Evolutionary conservation across 805 yeast species (phyloP), one percentile per base, ranked within the genome.

Genomic region (Yueomyces sp.): DNA sequence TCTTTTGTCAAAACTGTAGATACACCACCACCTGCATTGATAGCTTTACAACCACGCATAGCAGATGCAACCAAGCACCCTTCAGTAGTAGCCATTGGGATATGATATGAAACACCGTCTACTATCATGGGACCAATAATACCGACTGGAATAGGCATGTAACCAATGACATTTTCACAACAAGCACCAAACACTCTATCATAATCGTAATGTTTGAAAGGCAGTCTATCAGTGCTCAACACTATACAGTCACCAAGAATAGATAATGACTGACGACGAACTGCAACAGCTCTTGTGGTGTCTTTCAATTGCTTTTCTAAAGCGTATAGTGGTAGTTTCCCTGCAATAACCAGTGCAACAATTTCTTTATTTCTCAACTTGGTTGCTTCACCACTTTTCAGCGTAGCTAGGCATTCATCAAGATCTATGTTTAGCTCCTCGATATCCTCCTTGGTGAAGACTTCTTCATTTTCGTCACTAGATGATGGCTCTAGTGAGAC

Each of bases 31-130:
- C 98, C 98, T 5, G 90, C 79, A 62, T 92, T 92, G 52, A 92
- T 83, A 29, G 97, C 97, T 62, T 92, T 92, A 70, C 97, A 92
- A 52, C 99, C 99, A 66, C 99, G 83, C 95, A 86, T 90, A 11
- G 98, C 82, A 26, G 96, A 87, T 3, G 99, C 99, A 52, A 92
- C 96, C 46, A 92, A 72, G 66, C 97, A 94, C 43, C 99, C 99
- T 68, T 92, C 99, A 34, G 98, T 92, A 19, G 99, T 92, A 29
- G 99, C 99, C 95, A 92, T 86, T 37, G 99, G 99, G 52, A 92
- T 80, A 64, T 87, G 95, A 62, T 74, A 82, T 40, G 94, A 79
- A 51, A 73, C 77, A 42, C 90, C 94, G 63, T 92, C 97, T 55
- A 92, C 85, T 44, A 85, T 71, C 61, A 92, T 66, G 7, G 99